These are phyloP conservation scores for Myriangium duriaei DNA, from an alignment of 2,329 filamentous ascomycete species.

Conservation along the genomic window DNA sequence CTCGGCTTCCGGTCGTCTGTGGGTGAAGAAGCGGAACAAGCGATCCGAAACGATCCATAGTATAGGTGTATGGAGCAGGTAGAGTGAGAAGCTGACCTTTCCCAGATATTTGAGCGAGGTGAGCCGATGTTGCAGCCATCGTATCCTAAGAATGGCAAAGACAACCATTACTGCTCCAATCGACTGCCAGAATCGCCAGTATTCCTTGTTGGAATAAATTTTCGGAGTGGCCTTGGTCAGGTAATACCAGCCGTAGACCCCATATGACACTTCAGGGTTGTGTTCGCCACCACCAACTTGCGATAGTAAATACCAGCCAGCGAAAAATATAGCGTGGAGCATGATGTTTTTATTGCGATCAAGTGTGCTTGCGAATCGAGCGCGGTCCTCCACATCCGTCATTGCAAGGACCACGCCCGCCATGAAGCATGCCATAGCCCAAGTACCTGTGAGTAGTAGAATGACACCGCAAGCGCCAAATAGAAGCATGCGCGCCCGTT, in stretches of 20 bases:
- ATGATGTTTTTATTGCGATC: not conserved
- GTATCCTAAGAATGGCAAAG: conserved; percentile 42
- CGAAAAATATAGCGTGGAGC: not conserved
- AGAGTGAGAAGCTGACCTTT: conserved; percentile 49
- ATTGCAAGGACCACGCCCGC: not conserved
- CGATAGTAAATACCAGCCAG: conserved; percentile 3
- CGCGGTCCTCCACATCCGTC: not conserved
- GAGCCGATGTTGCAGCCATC: conserved; percentile 35
- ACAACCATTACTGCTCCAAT: conserved; percentile 23
- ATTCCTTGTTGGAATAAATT: conserved; percentile 22
- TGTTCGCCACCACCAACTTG: not conserved
- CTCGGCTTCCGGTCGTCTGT: not conserved
- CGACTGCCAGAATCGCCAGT: conserved; percentile 13
- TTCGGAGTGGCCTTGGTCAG: conserved; percentile 39
- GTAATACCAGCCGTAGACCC: conserved; percentile 42
- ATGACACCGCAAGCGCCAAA: not conserved
- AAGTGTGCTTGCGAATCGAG: not conserved
- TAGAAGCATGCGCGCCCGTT: not conserved
- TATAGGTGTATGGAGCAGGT: conserved; percentile 52
- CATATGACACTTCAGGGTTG: conserved; percentile 1
- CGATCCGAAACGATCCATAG: conserved; percentile 49
- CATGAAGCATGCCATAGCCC: conserved; percentile 5
- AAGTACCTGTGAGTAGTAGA: conserved; percentile 1
- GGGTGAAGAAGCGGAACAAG: conserved; percentile 28
- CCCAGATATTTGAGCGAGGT: conserved; percentile 43